phyloP scores from a whole-genome alignment of 2,329 filamentous ascomycete species.

The Metarhizium anisopliae region DNA sequence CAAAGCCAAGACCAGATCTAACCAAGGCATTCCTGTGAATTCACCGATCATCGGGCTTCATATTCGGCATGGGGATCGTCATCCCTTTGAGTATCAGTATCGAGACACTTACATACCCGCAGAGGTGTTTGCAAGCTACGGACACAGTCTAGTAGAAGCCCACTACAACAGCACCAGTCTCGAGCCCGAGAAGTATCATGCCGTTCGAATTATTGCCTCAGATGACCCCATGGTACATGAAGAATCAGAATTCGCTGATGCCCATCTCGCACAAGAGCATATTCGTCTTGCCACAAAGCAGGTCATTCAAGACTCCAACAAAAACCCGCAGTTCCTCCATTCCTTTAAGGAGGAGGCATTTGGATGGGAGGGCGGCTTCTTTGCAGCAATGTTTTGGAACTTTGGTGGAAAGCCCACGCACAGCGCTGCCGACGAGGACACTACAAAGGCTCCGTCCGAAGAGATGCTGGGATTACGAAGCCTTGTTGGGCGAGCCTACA shows the following conservation, averaged over 20 bases:
- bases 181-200: constrained; percentile 25
- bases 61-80: constrained; percentile 70
- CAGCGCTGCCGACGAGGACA: constrained; percentile 22
- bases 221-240: constrained; percentile 73
- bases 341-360: constrained; percentile 67
- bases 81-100: constrained; percentile 71
- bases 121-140: constrained; percentile 55
- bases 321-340: constrained; percentile 42
- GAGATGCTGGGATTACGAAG: constrained; percentile 60
- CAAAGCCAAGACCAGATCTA: constrained; percentile 33
- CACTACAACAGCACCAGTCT: constrained; percentile 34
- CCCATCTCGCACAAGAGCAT: constrained; percentile 60
- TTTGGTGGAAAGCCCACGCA: constrained; percentile 46
- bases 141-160: constrained; percentile 43
- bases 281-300: constrained; percentile 66
- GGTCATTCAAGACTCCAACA: constrained; percentile 29
- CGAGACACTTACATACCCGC: constrained; percentile 69
- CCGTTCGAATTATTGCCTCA: constrained; percentile 59
- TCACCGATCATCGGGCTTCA: constrained; percentile 57
- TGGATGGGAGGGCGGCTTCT: constrained; percentile 87
- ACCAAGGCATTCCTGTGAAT: constrained; percentile 29
- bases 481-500: constrained; percentile 69
- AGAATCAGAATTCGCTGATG: constrained; percentile 49
- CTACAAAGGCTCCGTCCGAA: constrained; percentile 27
- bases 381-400: constrained; percentile 71